Base-by-base conservation (phyloP, 371 early-diverging fungal genomes). In the Mucor sp. region DNA sequence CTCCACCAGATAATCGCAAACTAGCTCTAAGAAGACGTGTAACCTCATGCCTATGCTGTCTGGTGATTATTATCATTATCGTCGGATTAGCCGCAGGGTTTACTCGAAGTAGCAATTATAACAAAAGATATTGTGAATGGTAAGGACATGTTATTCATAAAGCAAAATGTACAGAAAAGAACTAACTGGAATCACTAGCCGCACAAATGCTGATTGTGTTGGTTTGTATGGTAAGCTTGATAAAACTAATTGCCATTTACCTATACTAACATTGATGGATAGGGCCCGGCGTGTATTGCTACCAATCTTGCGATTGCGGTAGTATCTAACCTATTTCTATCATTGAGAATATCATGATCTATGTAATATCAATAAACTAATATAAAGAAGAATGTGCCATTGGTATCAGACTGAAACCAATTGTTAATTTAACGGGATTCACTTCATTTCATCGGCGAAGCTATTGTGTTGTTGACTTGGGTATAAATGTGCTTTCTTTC, bases 71-170 rank as follows among this genome's bases (percentile, higher is more conserved):
- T 14, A 17, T 28, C 23, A 32, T 67, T 27, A 37, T 62, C 17
- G 44, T 67, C 25, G 68, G 63, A 2, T 47, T 67, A 33, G 48
- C 58, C 4, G 56, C 58, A 35, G 68, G 63, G 19, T 58, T 67
- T 27, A 58, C 62, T n/a, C 41, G 47, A 14, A 55, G 19, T 25
- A 15, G 25, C 19, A 47, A 58, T 17, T 28, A 62, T 6, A 11
- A 19, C n/a, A 57, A 30, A 15, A 53, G 27, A 27, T 25, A 53
- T 53, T 67, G 68, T 25, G 68, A 67, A 62, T 67, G 65, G 65
- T 65, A 65, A 41, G 17, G 5, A 5, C 41, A 17, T 17, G 17
- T 30, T 17, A 17, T 15, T 6, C 11, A 17, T 17, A 41, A 4
- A 41, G n/a, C n/a, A 2, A 5, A 17, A 17, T 35, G 17, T 5